These are phyloP conservation scores for Whalleya microplaca DNA, from an alignment of 2,329 filamentous ascomycete genomes.

Conservation along the genomic window DNA sequence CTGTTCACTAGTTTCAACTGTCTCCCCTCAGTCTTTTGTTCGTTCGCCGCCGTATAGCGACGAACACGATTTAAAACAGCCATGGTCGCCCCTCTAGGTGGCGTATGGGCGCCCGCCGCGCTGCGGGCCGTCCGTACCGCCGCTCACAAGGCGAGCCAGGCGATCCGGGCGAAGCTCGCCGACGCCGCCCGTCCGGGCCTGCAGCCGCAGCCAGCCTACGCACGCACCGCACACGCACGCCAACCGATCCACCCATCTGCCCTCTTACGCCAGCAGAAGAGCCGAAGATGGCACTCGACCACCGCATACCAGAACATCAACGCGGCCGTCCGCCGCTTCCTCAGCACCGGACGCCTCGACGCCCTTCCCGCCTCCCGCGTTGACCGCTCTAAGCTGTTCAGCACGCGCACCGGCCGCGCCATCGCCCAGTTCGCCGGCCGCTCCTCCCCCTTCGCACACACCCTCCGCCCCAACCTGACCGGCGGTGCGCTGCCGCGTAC, in stretches of 20 bases:
- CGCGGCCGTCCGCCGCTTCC: slow-evolving; percentile 53
- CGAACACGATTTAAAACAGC: slow-evolving; percentile 32
- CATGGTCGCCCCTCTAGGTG: slow-evolving; percentile 58
- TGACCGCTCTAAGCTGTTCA: slow-evolving; percentile 54
- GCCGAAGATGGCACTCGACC: slow-evolving; percentile 55
- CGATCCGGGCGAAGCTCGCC: slow-evolving; percentile 54
- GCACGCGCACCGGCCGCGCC: slow-evolving; percentile 53
- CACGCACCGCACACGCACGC: slow-evolving; percentile 44
- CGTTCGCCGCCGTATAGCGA: slow-evolving; percentile 26
- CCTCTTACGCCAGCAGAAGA: slow-evolving; percentile 55
- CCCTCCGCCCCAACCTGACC: slow-evolving; percentile 88
- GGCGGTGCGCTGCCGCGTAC: slow-evolving; percentile 83
- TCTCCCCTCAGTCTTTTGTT: slow-evolving; percentile 19
- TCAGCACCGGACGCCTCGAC: slow-evolving; percentile 46
- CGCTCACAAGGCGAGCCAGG: slow-evolving; percentile 53
- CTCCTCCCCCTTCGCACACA: slow-evolving; percentile 84
- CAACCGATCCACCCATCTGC: slow-evolving; percentile 58
- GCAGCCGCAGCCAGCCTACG: slow-evolving; percentile 52
- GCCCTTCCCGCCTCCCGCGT: slow-evolving; percentile 42
- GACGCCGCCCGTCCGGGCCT: slow-evolving; percentile 47
- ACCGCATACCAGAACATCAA: slow-evolving; percentile 47
- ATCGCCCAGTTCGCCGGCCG: slow-evolving; percentile 69
- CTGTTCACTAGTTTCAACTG: slow-evolving; percentile 10
- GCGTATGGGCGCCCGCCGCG: slow-evolving; percentile 60
- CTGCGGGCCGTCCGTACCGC: slow-evolving; percentile 58